Evolutionary conservation across 108 stramenopile genomes (phyloP).

Genomic region (Schizochytrium sp.): DNA sequence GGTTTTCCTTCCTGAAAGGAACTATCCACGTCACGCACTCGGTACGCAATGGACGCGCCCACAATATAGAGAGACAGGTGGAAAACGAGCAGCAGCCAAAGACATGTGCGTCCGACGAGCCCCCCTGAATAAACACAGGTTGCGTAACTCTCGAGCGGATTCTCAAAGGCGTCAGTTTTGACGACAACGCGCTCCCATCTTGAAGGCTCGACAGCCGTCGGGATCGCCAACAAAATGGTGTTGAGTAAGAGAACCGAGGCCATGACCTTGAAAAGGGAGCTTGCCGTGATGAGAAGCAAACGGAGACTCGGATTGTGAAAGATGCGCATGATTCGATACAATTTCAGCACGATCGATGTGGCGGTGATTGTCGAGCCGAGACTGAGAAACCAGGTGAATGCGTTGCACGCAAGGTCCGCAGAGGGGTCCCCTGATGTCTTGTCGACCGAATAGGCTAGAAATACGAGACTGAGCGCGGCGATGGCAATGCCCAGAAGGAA

Average conservation of each 20-base stretch:
- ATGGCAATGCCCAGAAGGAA: not conserved
- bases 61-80: not conserved
- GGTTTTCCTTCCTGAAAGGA: not conserved
- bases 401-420: not conserved
- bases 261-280: not conserved
- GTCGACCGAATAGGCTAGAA: not conserved
- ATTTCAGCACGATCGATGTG: not conserved
- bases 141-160: not conserved
- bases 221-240: not conserved
- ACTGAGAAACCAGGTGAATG: not conserved
- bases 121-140: not conserved
- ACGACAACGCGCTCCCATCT: not conserved
- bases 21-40: not conserved
- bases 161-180: not conserved
- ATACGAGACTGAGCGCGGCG: not conserved
- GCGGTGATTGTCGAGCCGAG: not conserved
- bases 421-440: not conserved
- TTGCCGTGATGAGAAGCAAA: not conserved
- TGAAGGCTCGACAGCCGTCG: not conserved
- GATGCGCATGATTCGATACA: not conserved
- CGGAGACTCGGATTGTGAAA: not conserved
- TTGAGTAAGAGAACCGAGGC: not conserved
- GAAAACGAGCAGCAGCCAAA: not conserved
- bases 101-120: not conserved
- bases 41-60: not conserved